Conservation (phyloP, 345 rosid species). For the Eucalyptus marginata region DNA sequence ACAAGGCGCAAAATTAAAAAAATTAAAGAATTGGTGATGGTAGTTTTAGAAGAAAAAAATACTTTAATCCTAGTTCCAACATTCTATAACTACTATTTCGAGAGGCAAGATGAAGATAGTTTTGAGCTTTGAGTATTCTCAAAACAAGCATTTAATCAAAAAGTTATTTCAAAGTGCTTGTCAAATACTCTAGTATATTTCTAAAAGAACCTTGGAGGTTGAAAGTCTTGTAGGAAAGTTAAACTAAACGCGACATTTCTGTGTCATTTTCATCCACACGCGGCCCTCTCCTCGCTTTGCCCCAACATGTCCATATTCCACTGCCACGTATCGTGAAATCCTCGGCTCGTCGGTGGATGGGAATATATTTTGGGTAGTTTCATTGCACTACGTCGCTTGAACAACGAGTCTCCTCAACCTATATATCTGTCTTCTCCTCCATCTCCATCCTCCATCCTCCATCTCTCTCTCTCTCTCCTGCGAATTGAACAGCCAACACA, state of each 20-base stretch:
- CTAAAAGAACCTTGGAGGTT: too few species aligned
- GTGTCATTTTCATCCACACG: not conserved
- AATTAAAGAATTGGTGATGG: too few species aligned
- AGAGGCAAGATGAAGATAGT: too few species aligned
- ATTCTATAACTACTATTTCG: too few species aligned
- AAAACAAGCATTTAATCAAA: too few species aligned
- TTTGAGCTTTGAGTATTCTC: too few species aligned
- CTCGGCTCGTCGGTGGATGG: not conserved
- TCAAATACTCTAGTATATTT: too few species aligned
- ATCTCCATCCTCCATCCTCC: not conserved
- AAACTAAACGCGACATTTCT: not conserved
- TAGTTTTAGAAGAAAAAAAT: too few species aligned
- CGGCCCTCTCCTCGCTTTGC: not conserved
- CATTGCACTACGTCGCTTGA: not conserved
- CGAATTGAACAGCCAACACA: not conserved
- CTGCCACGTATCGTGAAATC: not conserved
- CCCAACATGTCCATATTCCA: not conserved
- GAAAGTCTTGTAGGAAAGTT: rapidly evolving
- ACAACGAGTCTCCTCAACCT: not conserved
- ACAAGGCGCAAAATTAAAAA: too few species aligned
- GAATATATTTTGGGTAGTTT: not conserved
- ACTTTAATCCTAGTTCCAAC: too few species aligned
- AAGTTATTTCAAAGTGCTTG: too few species aligned
- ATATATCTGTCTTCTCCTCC: not conserved
- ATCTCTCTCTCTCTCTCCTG: not conserved